Percentiles rank a stretch among this genome's conserved stretches.
These are phyloP conservation scores for Fusarium floridanum DNA, from an alignment of 2,329 filamentous ascomycete species.

Conservation along the genomic window DNA sequence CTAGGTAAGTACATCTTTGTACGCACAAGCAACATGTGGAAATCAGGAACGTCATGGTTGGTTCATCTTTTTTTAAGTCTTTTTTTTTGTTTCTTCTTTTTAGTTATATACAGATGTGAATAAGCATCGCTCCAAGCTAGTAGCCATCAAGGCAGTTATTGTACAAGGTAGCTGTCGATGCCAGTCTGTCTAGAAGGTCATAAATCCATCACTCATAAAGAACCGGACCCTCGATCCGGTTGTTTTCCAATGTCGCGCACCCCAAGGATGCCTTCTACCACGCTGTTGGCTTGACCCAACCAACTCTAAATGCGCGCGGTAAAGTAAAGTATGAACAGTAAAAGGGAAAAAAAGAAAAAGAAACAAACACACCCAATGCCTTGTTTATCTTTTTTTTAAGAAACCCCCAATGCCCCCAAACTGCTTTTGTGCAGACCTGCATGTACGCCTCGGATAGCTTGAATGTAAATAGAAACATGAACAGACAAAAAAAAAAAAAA, in stretches of 20 bases:
- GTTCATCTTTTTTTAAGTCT: conserved; percentile 11
- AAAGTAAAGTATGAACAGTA: background rate
- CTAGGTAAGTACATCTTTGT: background rate
- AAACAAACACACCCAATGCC: conserved; percentile 29
- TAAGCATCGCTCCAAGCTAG: conserved; percentile 26
- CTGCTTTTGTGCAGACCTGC: conserved; percentile 32
- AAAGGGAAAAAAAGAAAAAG: background rate
- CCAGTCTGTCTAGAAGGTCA: conserved; percentile 40
- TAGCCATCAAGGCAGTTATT: conserved; percentile 22
- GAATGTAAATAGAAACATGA: conserved; percentile 3
- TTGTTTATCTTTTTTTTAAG: conserved; percentile 34
- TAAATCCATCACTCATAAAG: conserved; percentile 42
- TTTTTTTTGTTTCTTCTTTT: conserved; percentile 8
- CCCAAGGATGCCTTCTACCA: background rate
- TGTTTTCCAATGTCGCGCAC: conserved; percentile 24
- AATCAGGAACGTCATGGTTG: background rate
- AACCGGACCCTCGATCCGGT: conserved; percentile 28
- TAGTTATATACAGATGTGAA: conserved; percentile 11
- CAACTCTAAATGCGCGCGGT: conserved; percentile 6
- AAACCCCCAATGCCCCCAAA: conserved; percentile 28
- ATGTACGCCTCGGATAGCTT: conserved; percentile 25
- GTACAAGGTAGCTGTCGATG: conserved; percentile 36
- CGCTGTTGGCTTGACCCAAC: conserved; percentile 4
- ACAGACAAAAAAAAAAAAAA: background rate
- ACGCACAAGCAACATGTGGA: background rate